phyloP scores from a whole-genome alignment of 2,329 filamentous ascomycete genomes.

The Phaeosphaeria sp. region DNA sequence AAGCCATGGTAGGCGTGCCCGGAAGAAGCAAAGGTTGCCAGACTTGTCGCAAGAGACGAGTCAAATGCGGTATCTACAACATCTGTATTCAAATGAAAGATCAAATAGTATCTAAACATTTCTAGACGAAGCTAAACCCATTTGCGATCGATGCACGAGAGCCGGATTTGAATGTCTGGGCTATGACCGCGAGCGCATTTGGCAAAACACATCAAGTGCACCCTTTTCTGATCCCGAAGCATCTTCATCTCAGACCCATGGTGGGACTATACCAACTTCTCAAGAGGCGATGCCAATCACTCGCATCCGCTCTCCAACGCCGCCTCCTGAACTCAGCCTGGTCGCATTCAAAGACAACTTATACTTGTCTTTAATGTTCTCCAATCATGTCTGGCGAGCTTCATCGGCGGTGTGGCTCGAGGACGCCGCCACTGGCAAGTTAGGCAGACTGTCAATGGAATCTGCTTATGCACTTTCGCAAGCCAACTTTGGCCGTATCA shows the following conservation, averaged over 20 bases:
- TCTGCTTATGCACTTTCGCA: neutral
- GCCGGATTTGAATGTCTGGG: neutral
- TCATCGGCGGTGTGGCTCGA: neutral
- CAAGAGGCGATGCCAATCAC: neutral
- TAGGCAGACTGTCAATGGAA: neutral
- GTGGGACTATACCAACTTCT: neutral
- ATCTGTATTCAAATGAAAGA: neutral
- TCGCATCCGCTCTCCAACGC: neutral
- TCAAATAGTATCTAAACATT: neutral
- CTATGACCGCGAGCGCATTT: neutral
- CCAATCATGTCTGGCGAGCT: slow-evolving; percentile 1
- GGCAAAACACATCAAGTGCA: neutral
- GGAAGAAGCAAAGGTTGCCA: neutral
- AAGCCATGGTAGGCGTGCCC: neutral
- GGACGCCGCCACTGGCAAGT: neutral
- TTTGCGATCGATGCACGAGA: neutral
- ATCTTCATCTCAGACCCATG: neutral
- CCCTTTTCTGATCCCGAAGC: neutral
- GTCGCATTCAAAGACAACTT: neutral
- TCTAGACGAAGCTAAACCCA: neutral
- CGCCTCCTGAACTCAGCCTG: neutral
- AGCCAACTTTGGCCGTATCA: neutral
- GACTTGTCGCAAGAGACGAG: neutral
- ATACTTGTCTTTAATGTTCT: neutral
- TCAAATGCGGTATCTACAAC: neutral